These are phyloP conservation scores for Leccinum fuscescens DNA, from an alignment of 1,284 basidiomycete species.

Conservation along the genomic window DNA sequence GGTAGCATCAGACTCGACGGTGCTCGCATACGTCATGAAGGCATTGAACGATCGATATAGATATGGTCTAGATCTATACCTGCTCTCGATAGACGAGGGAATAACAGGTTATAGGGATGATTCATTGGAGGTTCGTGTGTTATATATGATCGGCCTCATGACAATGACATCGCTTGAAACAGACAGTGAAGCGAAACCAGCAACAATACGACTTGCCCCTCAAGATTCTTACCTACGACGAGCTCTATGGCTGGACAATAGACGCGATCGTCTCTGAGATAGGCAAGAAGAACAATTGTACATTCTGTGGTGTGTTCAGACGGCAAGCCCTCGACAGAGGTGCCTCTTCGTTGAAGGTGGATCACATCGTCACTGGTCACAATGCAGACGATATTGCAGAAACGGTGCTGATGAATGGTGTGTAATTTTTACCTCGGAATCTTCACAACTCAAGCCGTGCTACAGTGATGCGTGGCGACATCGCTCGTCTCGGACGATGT, in stretches of 20 bases:
- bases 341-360: conserved; percentile 84
- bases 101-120: conserved; percentile 99
- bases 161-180: conserved; percentile 11
- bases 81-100: conserved; percentile 97
- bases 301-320: conserved; percentile 97
- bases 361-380: conserved; percentile 98
- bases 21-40: conserved; percentile 96
- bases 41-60: conserved; percentile 90
- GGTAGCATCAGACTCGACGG: conserved; percentile 81
- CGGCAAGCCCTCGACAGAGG: conserved; percentile 95
- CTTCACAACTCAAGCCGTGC: not conserved
- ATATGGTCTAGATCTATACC: conserved; percentile 89
- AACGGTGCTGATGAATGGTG: conserved; percentile 98
- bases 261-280: conserved; percentile 92
- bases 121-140: conserved; percentile 77
- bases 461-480: conserved; percentile 96
- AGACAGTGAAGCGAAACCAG: conserved; percentile 98
- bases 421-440: conserved; percentile 29
- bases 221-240: conserved; percentile 94
- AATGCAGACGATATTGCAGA: conserved; percentile 99
- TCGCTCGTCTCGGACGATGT: conserved; percentile 90
- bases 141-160: not conserved
- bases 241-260: conserved; percentile 99
- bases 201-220: conserved; percentile 93
- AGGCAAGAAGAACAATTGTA: conserved; percentile 98